These are phyloP conservation scores for Pichia sp. DNA, from an alignment of 1,139 yeast species.

Conservation along the genomic window DNA sequence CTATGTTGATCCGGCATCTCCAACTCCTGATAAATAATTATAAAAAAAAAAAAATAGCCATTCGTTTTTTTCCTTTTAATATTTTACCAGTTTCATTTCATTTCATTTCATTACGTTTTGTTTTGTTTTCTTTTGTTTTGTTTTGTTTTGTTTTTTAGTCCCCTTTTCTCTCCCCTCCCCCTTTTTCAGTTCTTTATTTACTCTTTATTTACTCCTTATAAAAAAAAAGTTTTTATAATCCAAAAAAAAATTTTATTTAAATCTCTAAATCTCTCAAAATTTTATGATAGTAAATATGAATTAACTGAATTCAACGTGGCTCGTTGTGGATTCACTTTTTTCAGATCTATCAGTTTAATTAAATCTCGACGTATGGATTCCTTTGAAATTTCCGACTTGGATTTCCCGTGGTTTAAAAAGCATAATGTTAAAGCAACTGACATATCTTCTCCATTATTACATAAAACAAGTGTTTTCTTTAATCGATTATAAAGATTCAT, in stretches of 20 bases:
- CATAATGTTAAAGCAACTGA: constrained; percentile 55
- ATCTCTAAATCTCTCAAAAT: too few species aligned
- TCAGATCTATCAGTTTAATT: constrained; percentile 40
- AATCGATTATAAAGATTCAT: constrained; percentile 19
- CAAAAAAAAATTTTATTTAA: too few species aligned
- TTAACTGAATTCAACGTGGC: constrained; percentile 53
- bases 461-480: constrained; percentile 38
- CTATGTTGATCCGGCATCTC: neutral
- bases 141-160: neutral
- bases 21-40: neutral
- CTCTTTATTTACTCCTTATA: too few species aligned
- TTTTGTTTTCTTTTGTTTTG: too few species aligned
- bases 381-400: constrained; percentile 30
- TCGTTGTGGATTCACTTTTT: constrained; percentile 66
- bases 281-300: constrained; percentile 20
- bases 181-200: neutral
- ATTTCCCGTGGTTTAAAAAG: constrained; percentile 29
- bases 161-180: neutral
- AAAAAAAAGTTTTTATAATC: neutral
- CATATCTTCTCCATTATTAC: constrained; percentile 63
- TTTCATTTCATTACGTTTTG: too few species aligned
- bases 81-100: too few species aligned
- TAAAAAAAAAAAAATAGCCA: neutral
- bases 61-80: neutral
- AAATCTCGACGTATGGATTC: constrained; percentile 52